Evolutionary conservation across 805 yeast genomes (phyloP), one percentile per base, ranked within the genome.

Genomic region (Metschnikowia bowlesiae): DNA sequence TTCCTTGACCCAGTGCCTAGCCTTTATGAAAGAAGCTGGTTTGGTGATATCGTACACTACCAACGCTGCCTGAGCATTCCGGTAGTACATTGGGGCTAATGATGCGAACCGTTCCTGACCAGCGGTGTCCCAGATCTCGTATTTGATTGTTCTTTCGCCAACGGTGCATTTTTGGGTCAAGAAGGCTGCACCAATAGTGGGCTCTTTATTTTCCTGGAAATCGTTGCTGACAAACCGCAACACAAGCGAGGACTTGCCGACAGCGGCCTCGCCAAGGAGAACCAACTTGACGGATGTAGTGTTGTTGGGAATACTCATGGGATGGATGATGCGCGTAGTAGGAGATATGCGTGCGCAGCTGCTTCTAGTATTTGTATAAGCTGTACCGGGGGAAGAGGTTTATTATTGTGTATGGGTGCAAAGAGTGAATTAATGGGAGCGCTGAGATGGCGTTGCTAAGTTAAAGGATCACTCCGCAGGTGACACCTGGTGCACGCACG

Each of bases 91-190:
- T 31, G 92, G 90, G 4, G 92, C 88, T 56, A 87, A 70, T 0
- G 89, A 82, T 54, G 85, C 78, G 61, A 86, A 87, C 49, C 95
- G 69, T 60, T 87, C 94, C 64, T 87, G 94, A 6, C 95, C 94
- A 0, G 92, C 91, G 2, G 92, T 86, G 62, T 87, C 95, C 95
- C 94, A 87, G 47, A 87, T 85, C 62, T 87, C 94, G 57, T 85
- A 80, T 63, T 85, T 85, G 39, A 86, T 78, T 1, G 82, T 80
- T 80, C 77, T 32, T 63, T 58, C 34, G 72, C 80, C 48, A n/a
- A 81, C 62, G 16, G 79, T 76, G 42, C 85, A 79, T 2, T 83
- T 74, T 62, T 84, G 90, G 1, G 92, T 85, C 47, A 85, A 71
- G 64, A 86, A 87, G 2, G 94, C 95, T 1, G 95, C 95, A 1